Base-by-base conservation (phyloP, 495 filamentous ascomycete genomes). In the Platismatia glauca region DNA sequence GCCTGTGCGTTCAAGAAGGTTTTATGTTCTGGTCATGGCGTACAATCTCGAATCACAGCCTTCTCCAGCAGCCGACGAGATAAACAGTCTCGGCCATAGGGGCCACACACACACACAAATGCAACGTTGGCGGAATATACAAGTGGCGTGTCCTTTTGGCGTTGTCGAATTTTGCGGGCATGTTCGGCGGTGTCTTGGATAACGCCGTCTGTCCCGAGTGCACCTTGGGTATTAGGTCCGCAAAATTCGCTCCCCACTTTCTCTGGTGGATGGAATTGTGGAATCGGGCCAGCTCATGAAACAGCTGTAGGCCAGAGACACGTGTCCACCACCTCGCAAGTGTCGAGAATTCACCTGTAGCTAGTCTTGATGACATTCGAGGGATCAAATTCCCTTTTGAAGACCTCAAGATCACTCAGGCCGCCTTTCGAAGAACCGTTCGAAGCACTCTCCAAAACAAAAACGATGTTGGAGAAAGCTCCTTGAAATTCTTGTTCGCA, bases 401-500 rank as follows among this genome's bases (percentile, higher is more conserved):
- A 78, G 12, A 73, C 65, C 46, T 77, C 75, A 12, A 68, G 61
- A 58, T 78, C 76, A 13, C 71, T 68, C 33, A 65, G 38, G 18
- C 71, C 72, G 24, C 65, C 70, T 58, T 72, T 69, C 12, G 63
- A 38, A 38, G 67, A 62, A 16, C 64, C 66, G 12, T 67, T 64
- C 33, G 53, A 53, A 8, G 64, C 68, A 43, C 57, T 74, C 52
- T 82, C 86, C 64, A 91, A 84, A 3, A 87, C 86, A 69, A 91
- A 90, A 1, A 88, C 83, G 8, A 89, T 80, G 66, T 85, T 85
- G 37, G 77, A 70, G 69, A 91, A 87, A 59, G 81, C 80, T 33
- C 86, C 86, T n/a, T 76, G 71, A 55, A 90, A 84, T 65, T 90
- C 87, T 0, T 78, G 75, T 59, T 87, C 83, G 57, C 81, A 78